phyloP scores from a whole-genome alignment of 345 rosid genomes.

The Citrus sinensis region DVS_A1.0 CM039168.1:23343501-23344000 shows the following conservation, averaged over 20 bases:
- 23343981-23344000: slow-evolving; percentile 63
- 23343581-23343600: not conserved
- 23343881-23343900: slow-evolving; percentile 46
- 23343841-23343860: slow-evolving; percentile 66
- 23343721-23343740: not conserved
- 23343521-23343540: slow-evolving; percentile 8
- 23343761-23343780: not conserved
- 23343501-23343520: slow-evolving; percentile 14
- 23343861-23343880: slow-evolving; percentile 61
- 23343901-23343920: slow-evolving; percentile 19
- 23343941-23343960: slow-evolving; percentile 54
- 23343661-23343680: slow-evolving; percentile 15
- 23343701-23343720: slow-evolving; percentile 1
- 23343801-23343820: slow-evolving; percentile 57
- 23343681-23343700: slow-evolving; percentile 17
- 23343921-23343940: slow-evolving; percentile 2
- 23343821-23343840: slow-evolving; percentile 76
- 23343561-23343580: not conserved
- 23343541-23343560: not conserved
- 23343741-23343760: not conserved
- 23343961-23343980: slow-evolving; percentile 56
- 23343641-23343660: slow-evolving; percentile 16
- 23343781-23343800: slow-evolving; percentile 35
- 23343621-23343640: slow-evolving; percentile 14
- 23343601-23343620: slow-evolving; percentile 33